phyloP scores from a whole-genome alignment of 2,329 filamentous ascomycete species.

The Colletotrichum somersetense region DNA sequence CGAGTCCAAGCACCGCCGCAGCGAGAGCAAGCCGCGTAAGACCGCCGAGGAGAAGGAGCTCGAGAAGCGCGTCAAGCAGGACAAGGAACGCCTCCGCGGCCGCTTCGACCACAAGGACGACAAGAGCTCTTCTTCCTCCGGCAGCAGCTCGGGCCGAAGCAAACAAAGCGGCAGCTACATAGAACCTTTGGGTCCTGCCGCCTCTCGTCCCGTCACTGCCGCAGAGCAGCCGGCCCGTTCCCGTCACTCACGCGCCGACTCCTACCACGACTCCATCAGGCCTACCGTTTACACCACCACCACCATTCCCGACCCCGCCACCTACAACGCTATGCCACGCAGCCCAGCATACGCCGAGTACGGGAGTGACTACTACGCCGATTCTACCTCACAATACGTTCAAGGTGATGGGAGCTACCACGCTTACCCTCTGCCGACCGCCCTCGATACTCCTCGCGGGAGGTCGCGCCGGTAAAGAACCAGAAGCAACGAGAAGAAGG shows the following conservation, averaged over 20 bases:
- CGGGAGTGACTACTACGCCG: slow-evolving; percentile 46
- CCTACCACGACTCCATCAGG: slow-evolving; percentile 17
- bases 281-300: slow-evolving; percentile 23
- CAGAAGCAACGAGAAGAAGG: neutral
- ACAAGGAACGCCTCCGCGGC: slow-evolving; percentile 54
- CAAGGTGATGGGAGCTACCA: slow-evolving; percentile 52
- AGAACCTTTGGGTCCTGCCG: slow-evolving; percentile 36
- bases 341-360: slow-evolving; percentile 45
- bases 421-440: slow-evolving; percentile 50
- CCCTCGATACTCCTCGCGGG: slow-evolving; percentile 10
- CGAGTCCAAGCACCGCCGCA: slow-evolving; percentile 46
- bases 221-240: slow-evolving; percentile 7
- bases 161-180: slow-evolving; percentile 49
- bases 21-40: slow-evolving; percentile 48
- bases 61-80: slow-evolving; percentile 47
- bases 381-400: slow-evolving; percentile 44
- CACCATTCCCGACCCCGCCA: slow-evolving; percentile 32
- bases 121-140: slow-evolving; percentile 45
- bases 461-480: slow-evolving; percentile 20
- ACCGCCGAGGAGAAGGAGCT: slow-evolving; percentile 42
- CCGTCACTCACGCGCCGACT: slow-evolving; percentile 22
- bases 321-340: slow-evolving; percentile 49
- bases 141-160: slow-evolving; percentile 39
- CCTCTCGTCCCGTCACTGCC: slow-evolving; percentile 18
- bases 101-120: slow-evolving; percentile 52